phyloP scores from a whole-genome alignment of 345 rosid genomes.

The Moringa oleifera region DNA sequence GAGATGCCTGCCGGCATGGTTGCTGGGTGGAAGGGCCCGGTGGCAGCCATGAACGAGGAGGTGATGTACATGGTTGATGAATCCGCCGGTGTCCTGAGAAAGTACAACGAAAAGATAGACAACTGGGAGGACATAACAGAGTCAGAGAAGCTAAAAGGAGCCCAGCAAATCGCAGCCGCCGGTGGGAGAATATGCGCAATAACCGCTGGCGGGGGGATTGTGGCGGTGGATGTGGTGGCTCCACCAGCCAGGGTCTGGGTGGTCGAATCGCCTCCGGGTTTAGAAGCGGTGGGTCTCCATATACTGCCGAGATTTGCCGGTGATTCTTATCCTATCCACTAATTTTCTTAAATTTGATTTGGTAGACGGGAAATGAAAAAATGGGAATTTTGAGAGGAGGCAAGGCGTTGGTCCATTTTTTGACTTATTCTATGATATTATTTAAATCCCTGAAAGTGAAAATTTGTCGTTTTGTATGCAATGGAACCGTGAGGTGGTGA shows the following conservation, averaged over 20 bases:
- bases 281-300: constrained; percentile 41
- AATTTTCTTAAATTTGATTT: too few relatives aligned
- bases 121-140: constrained; percentile 35
- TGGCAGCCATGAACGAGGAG: constrained; percentile 36
- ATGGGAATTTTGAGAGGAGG: too few relatives aligned
- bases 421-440: too few relatives aligned
- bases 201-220: constrained; percentile 22
- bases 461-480: too few relatives aligned
- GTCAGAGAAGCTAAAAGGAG: constrained; percentile 35
- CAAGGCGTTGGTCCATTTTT: too few relatives aligned
- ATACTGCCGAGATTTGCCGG: constrained; percentile 51
- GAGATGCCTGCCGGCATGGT: constrained; percentile 45
- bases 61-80: constrained; percentile 48
- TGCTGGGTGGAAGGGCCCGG: constrained; percentile 54
- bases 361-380: too few relatives aligned
- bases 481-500: too few relatives aligned
- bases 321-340: too few relatives aligned
- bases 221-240: constrained; percentile 34
- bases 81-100: constrained; percentile 26
- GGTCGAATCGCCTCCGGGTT: constrained; percentile 34
- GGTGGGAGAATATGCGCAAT: constrained; percentile 40
- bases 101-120: constrained; percentile 26
- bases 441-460: too few relatives aligned
- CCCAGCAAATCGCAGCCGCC: constrained; percentile 33
- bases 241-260: constrained; percentile 37